Evolutionary conservation across 352 stramenopile genomes (phyloP), one percentile per base, ranked within the genome.

Genomic region (Phytophthora crassamura): DNA sequence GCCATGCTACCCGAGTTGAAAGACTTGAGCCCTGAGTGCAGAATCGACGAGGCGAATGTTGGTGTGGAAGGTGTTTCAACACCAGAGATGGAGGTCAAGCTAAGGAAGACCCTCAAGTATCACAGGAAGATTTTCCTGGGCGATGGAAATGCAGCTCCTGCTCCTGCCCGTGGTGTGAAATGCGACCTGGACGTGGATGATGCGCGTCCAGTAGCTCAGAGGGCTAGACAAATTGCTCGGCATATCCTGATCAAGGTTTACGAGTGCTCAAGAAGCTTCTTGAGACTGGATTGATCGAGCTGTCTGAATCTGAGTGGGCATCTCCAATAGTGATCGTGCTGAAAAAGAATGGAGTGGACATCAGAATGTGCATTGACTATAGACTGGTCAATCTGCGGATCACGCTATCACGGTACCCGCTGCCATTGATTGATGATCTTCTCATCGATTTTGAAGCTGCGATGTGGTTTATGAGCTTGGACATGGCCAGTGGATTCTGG

Each of bases 381-480:
- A 20, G 41, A 4, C 15, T 48, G 41, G 41, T 48, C 15, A 48
- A 48, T 11, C 8, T 34, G 11, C 30, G 34, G 16, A 48, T 48
- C 9, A 48, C 16, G 41, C 41, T 48, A 6, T 48, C 39, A 5
- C 41, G 20, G 15, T 51, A 3, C 45, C n/a, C n/a, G n/a, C n/a
- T n/a, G n/a, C n/a, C n/a, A n/a, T n/a, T n/a, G n/a, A n/a, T n/a
- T n/a, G n/a, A n/a, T n/a, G n/a, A n/a, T n/a, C n/a, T n/a, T n/a
- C n/a, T 51, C 5, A 38, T 51, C 14, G 45, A 14, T 10, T 51
- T 51, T 51, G 28, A 51, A 14, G 16, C 45, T 4, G 28, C 45
- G 2, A 51, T 51, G 25, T 51, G 45, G 45, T 51, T 51, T 39
- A 51, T 51, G 45, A 51, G 45, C 38, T 22, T 51, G 3, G 25